Percentiles rank a stretch among this genome's conserved stretches.
Conservation (phyloP, 2,329 filamentous ascomycete species). For the Neocucurbitaria cava region DNA sequence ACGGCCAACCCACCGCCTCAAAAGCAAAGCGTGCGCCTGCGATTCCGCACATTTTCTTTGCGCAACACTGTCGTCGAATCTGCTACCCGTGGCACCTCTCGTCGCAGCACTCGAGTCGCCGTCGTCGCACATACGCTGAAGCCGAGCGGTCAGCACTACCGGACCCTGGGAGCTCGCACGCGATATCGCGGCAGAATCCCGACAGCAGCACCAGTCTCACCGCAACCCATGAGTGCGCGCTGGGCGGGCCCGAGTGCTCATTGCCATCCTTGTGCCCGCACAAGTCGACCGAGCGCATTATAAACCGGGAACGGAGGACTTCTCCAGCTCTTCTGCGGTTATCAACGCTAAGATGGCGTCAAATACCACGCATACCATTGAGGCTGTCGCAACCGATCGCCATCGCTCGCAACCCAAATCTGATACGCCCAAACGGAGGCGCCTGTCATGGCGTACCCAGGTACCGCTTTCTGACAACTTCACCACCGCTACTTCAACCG, state of each 20-base stretch:
- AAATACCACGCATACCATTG: slow-evolving; percentile 33
- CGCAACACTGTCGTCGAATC: not conserved
- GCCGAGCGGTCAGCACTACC: slow-evolving; percentile 4
- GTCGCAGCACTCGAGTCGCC: slow-evolving; percentile 2
- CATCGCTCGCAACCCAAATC: slow-evolving; percentile 15
- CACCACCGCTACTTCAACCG: slow-evolving; percentile 18
- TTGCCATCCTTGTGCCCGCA: slow-evolving; percentile 10
- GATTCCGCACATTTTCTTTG: not conserved
- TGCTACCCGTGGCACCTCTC: slow-evolving; percentile 9
- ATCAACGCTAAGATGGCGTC: slow-evolving; percentile 29
- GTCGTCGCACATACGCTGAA: slow-evolving; percentile 1
- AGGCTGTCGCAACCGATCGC: slow-evolving; percentile 36
- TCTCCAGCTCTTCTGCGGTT: slow-evolving; percentile 4
- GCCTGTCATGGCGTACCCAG: slow-evolving; percentile 39
- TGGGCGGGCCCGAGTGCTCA: slow-evolving; percentile 13
- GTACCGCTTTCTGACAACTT: slow-evolving; percentile 19
- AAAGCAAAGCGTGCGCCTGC: slow-evolving; percentile 5
- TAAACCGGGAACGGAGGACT: not conserved
- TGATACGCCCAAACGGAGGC: slow-evolving; percentile 28
- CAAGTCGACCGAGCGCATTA: slow-evolving; percentile 4
- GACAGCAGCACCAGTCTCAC: slow-evolving; percentile 22
- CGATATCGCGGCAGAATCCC: slow-evolving; percentile 24
- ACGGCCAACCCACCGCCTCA: not conserved
- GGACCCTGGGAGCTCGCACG: slow-evolving; percentile 27
- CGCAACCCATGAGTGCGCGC: slow-evolving; percentile 18